Conservation (phyloP, 2,329 filamentous ascomycete genomes). For the Rasamsonia emersonii region DNA sequence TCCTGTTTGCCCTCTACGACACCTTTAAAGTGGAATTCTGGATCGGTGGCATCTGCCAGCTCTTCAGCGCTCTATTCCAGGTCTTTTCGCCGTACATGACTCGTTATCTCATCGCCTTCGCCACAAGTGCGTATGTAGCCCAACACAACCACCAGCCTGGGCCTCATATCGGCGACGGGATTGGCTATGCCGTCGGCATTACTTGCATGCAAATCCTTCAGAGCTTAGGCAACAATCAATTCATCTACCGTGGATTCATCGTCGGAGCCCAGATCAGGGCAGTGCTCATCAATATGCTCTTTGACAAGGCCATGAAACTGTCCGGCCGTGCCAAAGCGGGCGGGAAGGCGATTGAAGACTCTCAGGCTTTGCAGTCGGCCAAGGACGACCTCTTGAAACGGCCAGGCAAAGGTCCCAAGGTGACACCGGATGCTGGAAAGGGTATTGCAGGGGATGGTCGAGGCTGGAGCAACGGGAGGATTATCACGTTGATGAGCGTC, state of each 20-base stretch:
- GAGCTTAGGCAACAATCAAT: conserved; percentile 76
- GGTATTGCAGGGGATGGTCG: conserved; percentile 59
- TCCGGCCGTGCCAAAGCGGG: conserved; percentile 84
- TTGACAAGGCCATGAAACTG: conserved; percentile 84
- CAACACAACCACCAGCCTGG: conserved; percentile 41
- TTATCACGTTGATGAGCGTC: conserved; percentile 89
- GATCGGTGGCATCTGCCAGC: conserved; percentile 68
- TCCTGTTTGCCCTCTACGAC: conserved; percentile 76
- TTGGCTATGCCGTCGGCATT: conserved; percentile 78
- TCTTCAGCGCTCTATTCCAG: conserved; percentile 63
- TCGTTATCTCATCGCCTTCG: conserved; percentile 78
- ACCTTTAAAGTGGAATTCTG: conserved; percentile 79
- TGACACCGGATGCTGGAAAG: conserved; percentile 30
- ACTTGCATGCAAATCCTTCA: conserved; percentile 77
- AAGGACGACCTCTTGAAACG: conserved; percentile 31
- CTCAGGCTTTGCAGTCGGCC: conserved; percentile 33
- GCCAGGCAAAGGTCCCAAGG: conserved; percentile 23
- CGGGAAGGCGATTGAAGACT: conserved; percentile 44
- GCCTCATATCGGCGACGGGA: conserved; percentile 64
- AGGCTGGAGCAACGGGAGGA: conserved; percentile 87
- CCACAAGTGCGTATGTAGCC: conserved; percentile 67
- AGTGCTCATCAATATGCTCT: conserved; percentile 76
- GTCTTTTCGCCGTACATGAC: conserved; percentile 79
- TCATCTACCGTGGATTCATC: conserved; percentile 87
- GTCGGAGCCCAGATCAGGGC: conserved; percentile 76